These are phyloP conservation scores for Platanthera guangdongensis DNA, from an alignment of 106 monocot genomes.

Conservation along the genomic window DNA sequence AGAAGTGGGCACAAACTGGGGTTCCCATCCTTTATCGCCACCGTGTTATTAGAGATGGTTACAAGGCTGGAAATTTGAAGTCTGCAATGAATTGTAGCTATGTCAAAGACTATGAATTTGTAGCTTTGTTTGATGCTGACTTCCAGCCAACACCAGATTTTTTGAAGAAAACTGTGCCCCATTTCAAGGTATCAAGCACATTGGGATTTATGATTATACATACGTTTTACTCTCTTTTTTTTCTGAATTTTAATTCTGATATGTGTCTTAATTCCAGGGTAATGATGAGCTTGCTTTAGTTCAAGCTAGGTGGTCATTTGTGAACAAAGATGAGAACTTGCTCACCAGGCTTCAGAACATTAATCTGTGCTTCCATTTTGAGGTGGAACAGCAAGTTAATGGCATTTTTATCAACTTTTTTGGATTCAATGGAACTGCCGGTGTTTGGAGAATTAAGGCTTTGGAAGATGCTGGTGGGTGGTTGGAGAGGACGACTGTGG, in stretches of 20 bases:
- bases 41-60: slow-evolving; percentile 65
- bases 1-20: slow-evolving; percentile 71
- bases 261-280: slow-evolving; percentile 33
- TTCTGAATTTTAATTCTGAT: neutral
- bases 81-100: slow-evolving; percentile 90
- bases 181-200: slow-evolving; percentile 63
- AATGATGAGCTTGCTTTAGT: slow-evolving; percentile 82
- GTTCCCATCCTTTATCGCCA: slow-evolving; percentile 70
- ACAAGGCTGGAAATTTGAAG: slow-evolving; percentile 96
- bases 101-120: slow-evolving; percentile 95
- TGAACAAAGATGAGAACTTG: slow-evolving; percentile 96
- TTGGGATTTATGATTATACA: neutral
- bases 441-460: slow-evolving; percentile 95
- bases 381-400: slow-evolving; percentile 98
- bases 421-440: slow-evolving; percentile 95
- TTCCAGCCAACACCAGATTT: slow-evolving; percentile 87
- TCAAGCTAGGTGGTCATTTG: slow-evolving; percentile 93
- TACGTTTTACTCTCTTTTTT: neutral
- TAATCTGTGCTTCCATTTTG: slow-evolving; percentile 98
- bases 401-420: slow-evolving; percentile 93
- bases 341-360: slow-evolving; percentile 90
- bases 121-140: slow-evolving; percentile 91
- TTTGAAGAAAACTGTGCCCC: slow-evolving; percentile 71
- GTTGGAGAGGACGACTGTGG: slow-evolving; percentile 65
- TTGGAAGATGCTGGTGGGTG: slow-evolving; percentile 91